phyloP scores from a whole-genome alignment of 805 yeast genomes.

The Candida hungchunana region DNA sequence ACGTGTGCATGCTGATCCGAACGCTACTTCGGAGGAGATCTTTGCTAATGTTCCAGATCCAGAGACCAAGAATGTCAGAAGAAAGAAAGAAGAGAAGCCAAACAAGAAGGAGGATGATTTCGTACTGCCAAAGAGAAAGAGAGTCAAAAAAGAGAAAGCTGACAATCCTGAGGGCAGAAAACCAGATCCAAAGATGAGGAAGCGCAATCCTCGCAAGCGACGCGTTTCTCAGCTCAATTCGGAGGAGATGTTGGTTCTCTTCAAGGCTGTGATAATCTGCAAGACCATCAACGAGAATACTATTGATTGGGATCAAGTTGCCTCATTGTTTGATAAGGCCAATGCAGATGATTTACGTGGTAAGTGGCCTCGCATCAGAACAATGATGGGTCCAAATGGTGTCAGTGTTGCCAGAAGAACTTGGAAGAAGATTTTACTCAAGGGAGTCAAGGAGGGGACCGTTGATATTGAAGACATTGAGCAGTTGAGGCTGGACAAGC shows the following conservation, averaged over 20 bases:
- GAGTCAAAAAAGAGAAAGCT: background rate
- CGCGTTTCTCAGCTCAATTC: constrained; percentile 16
- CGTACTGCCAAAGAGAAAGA: background rate
- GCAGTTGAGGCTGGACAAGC: constrained; percentile 43
- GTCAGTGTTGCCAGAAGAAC: constrained; percentile 47
- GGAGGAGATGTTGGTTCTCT: constrained; percentile 31
- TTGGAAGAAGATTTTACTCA: constrained; percentile 65
- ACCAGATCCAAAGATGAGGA: background rate
- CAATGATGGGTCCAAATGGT: constrained; percentile 56
- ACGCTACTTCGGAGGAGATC: constrained; percentile 10
- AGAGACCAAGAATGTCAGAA: constrained; percentile 9
- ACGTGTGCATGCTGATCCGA: constrained; percentile 7
- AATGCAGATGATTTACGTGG: constrained; percentile 45
- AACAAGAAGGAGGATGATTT: constrained; percentile 1
- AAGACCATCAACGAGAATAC: constrained; percentile 53
- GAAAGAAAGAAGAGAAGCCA: constrained; percentile 6
- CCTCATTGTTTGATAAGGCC: constrained; percentile 38
- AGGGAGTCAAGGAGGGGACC: constrained; percentile 52
- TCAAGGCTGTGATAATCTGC: constrained; percentile 63
- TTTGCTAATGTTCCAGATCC: constrained; percentile 7
- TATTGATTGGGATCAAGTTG: constrained; percentile 64
- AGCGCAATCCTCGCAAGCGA: constrained; percentile 17
- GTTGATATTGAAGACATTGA: constrained; percentile 47
- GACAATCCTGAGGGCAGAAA: background rate
- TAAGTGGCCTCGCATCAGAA: constrained; percentile 68